Conservation (phyloP, 2,329 filamentous ascomycete genomes). For the Penicillium sp. region DNA sequence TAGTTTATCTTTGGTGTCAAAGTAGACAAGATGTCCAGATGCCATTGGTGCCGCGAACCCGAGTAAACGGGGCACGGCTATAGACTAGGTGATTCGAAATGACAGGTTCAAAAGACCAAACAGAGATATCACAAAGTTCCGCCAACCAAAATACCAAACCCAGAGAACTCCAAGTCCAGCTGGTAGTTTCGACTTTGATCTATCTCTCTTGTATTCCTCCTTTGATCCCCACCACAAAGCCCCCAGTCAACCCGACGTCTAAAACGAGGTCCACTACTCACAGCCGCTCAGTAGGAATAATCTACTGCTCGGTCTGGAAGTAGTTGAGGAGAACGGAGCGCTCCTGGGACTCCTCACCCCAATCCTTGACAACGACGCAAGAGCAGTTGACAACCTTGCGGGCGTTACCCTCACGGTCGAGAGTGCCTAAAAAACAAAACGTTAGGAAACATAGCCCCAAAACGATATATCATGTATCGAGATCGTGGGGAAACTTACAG, state of each 20-base stretch:
- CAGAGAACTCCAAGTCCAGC: neutral
- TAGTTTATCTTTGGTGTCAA: conserved; percentile 16
- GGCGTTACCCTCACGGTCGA: conserved; percentile 98
- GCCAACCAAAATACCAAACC: neutral
- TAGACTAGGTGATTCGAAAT: conserved; percentile 11
- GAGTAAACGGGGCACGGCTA: conserved; percentile 26
- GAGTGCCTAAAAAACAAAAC: conserved; percentile 66
- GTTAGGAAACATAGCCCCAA: conserved; percentile 10
- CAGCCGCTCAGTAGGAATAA: conserved; percentile 13
- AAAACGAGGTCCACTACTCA: conserved; percentile 1
- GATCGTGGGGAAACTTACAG: conserved; percentile 66
- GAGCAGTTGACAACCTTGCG: conserved; percentile 99
- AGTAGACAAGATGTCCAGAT: conserved; percentile 19
- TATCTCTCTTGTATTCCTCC: conserved; percentile 8
- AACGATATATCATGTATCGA: conserved; percentile 1
- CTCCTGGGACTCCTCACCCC: conserved; percentile 99
- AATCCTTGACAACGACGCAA: conserved; percentile 99
- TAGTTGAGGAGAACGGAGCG: conserved; percentile 99
- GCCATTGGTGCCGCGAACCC: conserved; percentile 21
- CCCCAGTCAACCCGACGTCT: conserved; percentile 7
- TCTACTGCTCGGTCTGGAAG: conserved; percentile 80
- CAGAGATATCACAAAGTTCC: conserved; percentile 6
- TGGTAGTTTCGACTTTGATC: neutral
- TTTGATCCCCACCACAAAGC: conserved; percentile 16
- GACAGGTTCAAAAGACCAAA: conserved; percentile 9